Evolutionary conservation across 1,284 basidiomycete species (phyloP), one percentile per base, ranked within the genome.

Genomic region (Austropuccinia psidii): DNA sequence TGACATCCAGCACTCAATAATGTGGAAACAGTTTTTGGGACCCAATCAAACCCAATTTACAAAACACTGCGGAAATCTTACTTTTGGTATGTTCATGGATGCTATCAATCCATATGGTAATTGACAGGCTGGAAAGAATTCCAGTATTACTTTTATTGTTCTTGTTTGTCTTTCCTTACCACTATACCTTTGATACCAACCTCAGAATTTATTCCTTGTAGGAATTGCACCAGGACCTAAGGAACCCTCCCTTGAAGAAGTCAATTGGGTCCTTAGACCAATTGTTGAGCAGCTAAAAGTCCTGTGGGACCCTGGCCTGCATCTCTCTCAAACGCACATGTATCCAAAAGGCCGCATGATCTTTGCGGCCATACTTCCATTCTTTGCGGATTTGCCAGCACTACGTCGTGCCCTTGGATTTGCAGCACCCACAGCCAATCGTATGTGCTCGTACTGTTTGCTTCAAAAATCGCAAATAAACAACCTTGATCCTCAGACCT

Each of bases 121-220:
- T 29, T 17, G 17, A 4, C 24, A 39, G 11, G 33, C 37, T 15
- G 66, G 50, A 41, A 57, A 69, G 37, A 35, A 60, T 35, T 27
- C 55, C 17, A 55, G 49, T 24, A 69, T 69, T 39, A 58, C 37
- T 47, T 69, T 69, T 39, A 57, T 69, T 33, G 43, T 69, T 37
- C 37, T 69, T 33, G 31, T 60, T 7, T 69, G 52, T 39, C 45
- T 54, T n/a, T 57, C 54, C 33, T 55, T 58, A 13, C 83, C 82
- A 4, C 76, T 76, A 0, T 43, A 76, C 3, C 35, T 81, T 17
- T 79, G 82, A 0, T 80, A 80, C 70, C 76, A 77, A 21, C 55
- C 75, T 2, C 79, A 83, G 62, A 82, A 83, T 60, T 76, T 83
- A n/a, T 83, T 78, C 70, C 77, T 83, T 13, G 80, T 79, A 11